phyloP scores from a whole-genome alignment of 2,329 filamentous ascomycete species.

The Lecanicillium sp. region DNA sequence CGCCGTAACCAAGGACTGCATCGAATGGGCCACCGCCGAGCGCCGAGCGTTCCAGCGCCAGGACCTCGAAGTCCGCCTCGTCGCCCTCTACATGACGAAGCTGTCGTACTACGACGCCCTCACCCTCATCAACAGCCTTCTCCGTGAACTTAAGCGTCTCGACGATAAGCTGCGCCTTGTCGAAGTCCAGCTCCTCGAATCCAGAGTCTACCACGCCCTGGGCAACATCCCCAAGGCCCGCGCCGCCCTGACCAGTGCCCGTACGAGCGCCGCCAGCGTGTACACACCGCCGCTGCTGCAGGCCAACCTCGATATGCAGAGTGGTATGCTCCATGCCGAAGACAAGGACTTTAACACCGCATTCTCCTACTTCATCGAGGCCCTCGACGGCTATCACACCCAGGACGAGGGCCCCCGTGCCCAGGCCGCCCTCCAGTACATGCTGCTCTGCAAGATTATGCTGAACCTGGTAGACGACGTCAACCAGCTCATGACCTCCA shows the following conservation, averaged over 20 bases:
- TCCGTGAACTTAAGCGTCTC: constrained; percentile 93
- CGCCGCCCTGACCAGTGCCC: constrained; percentile 86
- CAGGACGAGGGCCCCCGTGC: constrained; percentile 84
- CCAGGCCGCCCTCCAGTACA: constrained; percentile 97
- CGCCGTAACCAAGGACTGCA: constrained; percentile 93
- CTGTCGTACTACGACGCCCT: constrained; percentile 96
- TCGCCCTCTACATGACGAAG: constrained; percentile 92
- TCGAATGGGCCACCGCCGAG: constrained; percentile 97
- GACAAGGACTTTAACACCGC: constrained; percentile 99
- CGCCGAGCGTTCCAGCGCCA: constrained; percentile 93
- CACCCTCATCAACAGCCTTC: constrained; percentile 89
- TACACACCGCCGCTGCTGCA: constrained; percentile 95
- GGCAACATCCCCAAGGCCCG: constrained; percentile 95
- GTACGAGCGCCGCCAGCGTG: constrained; percentile 91
- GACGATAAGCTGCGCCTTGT: constrained; percentile 98
- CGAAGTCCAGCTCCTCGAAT: constrained; percentile 95
- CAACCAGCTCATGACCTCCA: constrained; percentile 86
- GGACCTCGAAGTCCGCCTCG: constrained; percentile 93
- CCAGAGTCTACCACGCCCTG: constrained; percentile 91
- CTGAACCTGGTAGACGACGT: constrained; percentile 95
- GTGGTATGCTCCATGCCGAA: constrained; percentile 96
- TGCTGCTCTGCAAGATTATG: constrained; percentile 99
- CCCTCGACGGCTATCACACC: constrained; percentile 90
- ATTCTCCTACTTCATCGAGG: constrained; percentile 98
- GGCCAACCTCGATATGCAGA: constrained; percentile 97